phyloP scores from a whole-genome alignment of 257 asterid genomes.

The Ajuga chamaepitys region DNA sequence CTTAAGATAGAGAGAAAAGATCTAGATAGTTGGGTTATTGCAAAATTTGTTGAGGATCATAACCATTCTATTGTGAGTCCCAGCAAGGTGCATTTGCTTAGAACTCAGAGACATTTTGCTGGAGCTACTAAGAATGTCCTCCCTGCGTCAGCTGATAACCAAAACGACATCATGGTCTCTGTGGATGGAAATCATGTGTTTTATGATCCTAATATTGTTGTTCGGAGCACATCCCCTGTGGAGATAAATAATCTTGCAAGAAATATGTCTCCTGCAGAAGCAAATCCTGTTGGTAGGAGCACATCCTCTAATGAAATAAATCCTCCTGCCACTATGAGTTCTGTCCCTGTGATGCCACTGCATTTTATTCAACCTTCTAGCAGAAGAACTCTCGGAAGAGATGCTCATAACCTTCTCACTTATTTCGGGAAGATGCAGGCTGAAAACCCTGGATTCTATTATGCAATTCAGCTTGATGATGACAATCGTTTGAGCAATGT shows the following conservation, averaged over 20 bases:
- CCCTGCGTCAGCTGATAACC: constrained; percentile 34
- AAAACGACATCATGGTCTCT: constrained; percentile 35
- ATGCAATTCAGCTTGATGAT: constrained; percentile 74
- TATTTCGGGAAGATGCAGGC: constrained; percentile 79
- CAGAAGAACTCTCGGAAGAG: constrained; percentile 62
- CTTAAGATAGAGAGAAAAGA: constrained; percentile 48
- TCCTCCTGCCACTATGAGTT: constrained; percentile 27
- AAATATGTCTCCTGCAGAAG: constrained; percentile 23
- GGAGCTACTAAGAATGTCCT: constrained; percentile 43
- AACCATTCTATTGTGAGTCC: constrained; percentile 52
- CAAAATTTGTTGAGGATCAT: constrained; percentile 74
- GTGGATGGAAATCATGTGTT: constrained; percentile 41
- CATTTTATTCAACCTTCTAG: constrained; percentile 45
- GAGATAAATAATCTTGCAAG: constrained; percentile 20
- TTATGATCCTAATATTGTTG: constrained; percentile 33
- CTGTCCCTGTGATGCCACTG: constrained; percentile 40
- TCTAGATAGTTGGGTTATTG: constrained; percentile 53
- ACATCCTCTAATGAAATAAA: constrained; percentile 35
- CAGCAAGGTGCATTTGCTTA: constrained; percentile 53
- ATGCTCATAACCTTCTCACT: constrained; percentile 66
- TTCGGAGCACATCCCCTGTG: constrained; percentile 14
- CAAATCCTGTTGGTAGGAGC: constrained; percentile 24
- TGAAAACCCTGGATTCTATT: constrained; percentile 70
- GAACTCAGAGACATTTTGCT: constrained; percentile 59
- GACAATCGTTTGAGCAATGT: constrained; percentile 62